These are phyloP conservation scores for Phytophthora sp. DNA, from an alignment of 352 stramenopile genomes.

Conservation along the genomic window DNA sequence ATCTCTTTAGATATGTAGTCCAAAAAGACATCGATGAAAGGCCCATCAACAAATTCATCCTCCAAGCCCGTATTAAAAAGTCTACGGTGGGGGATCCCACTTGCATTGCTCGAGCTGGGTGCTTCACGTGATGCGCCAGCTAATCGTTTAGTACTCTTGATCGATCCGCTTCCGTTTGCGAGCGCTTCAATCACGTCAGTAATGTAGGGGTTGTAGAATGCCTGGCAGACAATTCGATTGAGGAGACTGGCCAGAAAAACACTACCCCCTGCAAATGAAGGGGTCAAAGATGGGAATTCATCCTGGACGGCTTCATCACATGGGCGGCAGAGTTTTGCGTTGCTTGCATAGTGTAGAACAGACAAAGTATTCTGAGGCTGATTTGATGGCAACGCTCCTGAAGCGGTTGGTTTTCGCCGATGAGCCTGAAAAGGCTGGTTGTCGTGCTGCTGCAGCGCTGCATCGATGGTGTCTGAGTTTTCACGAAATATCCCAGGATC, in stretches of 20 bases:
- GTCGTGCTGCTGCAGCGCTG: slow-evolving; percentile 44
- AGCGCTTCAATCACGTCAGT: slow-evolving; percentile 64
- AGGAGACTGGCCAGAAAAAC: slow-evolving; percentile 64
- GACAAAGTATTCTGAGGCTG: slow-evolving; percentile 39
- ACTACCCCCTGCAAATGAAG: slow-evolving; percentile 57
- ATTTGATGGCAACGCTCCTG: neutral
- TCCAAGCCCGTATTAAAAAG: slow-evolving; percentile 52
- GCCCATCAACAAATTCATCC: slow-evolving; percentile 36
- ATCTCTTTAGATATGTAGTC: slow-evolving; percentile 49
- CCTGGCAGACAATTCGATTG: slow-evolving; percentile 72
- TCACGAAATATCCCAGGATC: slow-evolving; percentile 54
- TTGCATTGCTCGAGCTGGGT: neutral
- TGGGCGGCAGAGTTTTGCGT: slow-evolving; percentile 59
- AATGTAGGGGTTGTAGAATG: slow-evolving; percentile 86
- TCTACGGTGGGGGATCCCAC: neutral
- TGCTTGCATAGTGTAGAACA: slow-evolving; percentile 51
- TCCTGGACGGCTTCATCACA: slow-evolving; percentile 49
- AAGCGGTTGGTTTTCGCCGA: slow-evolving; percentile 8
- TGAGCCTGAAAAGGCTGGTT: slow-evolving; percentile 6
- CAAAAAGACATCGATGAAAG: slow-evolving; percentile 56
- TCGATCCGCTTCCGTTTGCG: slow-evolving; percentile 44
- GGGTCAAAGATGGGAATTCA: slow-evolving; percentile 59
- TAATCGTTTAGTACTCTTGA: no score
- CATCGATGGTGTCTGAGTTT: slow-evolving; percentile 38
- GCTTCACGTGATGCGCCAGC: neutral